Conservation (phyloP, 305 asterid genomes). For the Rubia tinctorum region DNA sequence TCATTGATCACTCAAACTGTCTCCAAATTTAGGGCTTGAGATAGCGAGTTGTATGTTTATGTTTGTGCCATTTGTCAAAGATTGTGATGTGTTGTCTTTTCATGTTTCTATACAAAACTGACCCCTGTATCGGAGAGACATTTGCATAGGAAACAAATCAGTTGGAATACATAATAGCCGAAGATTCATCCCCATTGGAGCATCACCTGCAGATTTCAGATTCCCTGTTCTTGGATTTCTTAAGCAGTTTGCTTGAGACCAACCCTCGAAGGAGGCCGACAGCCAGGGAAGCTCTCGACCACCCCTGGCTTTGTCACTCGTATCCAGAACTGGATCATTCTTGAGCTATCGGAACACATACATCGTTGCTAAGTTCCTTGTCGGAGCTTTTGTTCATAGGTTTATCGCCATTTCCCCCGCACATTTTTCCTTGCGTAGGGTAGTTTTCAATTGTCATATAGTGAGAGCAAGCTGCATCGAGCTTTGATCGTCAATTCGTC, state of each 20-base stretch:
- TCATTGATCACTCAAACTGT: no score
- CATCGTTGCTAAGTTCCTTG: conserved; percentile 5
- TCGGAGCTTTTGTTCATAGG: not conserved
- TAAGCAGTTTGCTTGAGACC: conserved; percentile 67
- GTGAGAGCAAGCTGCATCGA: not conserved
- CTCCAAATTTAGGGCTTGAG: no score
- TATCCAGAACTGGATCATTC: conserved; percentile 37
- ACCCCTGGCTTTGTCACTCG: conserved; percentile 71
- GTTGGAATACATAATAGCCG: conserved; percentile 63
- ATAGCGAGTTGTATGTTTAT: no score
- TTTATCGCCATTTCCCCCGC: not conserved
- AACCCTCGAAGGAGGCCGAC: conserved; percentile 77
- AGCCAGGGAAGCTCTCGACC: conserved; percentile 76
- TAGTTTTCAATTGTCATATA: not conserved
- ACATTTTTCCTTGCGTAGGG: not conserved
- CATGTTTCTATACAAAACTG: not conserved
- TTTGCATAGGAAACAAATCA: conserved; percentile 55
- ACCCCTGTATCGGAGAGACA: not conserved
- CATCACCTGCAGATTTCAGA: conserved; percentile 62
- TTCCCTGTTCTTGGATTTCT: conserved; percentile 54
- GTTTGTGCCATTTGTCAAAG: not conserved
- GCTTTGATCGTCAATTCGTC: not conserved
- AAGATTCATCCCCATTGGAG: conserved; percentile 59
- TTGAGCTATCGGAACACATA: conserved; percentile 15
- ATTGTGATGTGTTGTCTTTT: not conserved